Percentiles rank a stretch among this genome's conserved stretches.
Conservation (phyloP, 169 alveolate genomes). For the Sarcocystis neurona region DNA sequence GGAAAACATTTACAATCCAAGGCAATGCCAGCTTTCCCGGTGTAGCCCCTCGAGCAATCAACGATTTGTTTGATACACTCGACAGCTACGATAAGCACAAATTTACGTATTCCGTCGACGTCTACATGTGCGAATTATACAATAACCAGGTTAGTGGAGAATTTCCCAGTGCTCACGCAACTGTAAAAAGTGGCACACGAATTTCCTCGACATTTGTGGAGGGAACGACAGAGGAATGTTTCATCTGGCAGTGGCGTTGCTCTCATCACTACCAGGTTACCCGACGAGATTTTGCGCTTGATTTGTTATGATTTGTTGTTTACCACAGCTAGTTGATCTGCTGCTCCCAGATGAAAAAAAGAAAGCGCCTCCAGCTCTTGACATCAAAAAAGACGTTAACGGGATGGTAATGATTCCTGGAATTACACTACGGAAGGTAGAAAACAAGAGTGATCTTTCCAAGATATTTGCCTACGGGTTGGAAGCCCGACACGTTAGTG, state of each 20-base stretch:
- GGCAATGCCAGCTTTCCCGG: conserved; percentile 83
- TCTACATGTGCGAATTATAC: conserved; percentile 86
- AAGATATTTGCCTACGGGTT: conserved; percentile 71
- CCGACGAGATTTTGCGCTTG: too few relatives aligned
- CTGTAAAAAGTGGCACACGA: neutral
- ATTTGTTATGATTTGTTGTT: neutral
- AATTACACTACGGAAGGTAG: conserved; percentile 57
- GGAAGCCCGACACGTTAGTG: conserved; percentile 76
- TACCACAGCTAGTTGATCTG: conserved; percentile 77
- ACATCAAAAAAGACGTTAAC: conserved; percentile 71
- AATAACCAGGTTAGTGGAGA: conserved; percentile 58
- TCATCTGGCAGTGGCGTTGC: too few relatives aligned
- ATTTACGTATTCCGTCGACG: conserved; percentile 72
- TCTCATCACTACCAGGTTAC: too few relatives aligned
- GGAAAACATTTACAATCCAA: conserved; percentile 90
- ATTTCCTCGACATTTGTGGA: neutral
- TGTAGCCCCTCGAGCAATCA: conserved; percentile 82
- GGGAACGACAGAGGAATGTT: neutral
- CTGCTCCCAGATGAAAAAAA: conserved; percentile 67
- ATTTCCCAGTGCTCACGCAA: neutral
- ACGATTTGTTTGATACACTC: conserved; percentile 75
- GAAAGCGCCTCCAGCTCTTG: conserved; percentile 70
- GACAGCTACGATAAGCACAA: conserved; percentile 67
- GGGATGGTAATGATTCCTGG: conserved; percentile 74
- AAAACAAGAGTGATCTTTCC: conserved; percentile 64